These are phyloP conservation scores for Blakeslea trispora DNA, from an alignment of 371 early-diverging fungal species.

Conservation along the genomic window DNA sequence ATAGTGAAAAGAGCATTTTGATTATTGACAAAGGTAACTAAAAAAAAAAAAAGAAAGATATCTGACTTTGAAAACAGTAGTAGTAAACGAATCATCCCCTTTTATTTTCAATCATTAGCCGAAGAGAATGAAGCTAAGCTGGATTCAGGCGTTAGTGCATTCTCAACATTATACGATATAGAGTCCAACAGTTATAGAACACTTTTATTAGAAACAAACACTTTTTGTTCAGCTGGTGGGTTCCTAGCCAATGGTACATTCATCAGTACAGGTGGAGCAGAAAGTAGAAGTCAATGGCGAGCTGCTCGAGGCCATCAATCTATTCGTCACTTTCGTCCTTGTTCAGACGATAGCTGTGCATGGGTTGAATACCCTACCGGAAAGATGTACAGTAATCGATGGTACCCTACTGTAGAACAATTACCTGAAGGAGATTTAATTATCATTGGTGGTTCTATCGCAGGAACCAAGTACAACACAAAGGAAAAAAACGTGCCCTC, in stretches of 20 bases:
- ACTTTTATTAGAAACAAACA: constrained; percentile 56
- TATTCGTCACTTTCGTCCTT: constrained; percentile 54
- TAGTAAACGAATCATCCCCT: background rate
- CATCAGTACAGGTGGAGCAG: constrained; percentile 63
- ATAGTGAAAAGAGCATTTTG: constrained; percentile 44
- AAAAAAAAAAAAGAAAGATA: background rate
- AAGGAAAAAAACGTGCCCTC: constrained; percentile 53
- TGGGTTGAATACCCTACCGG: constrained; percentile 44
- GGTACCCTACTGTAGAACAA: constrained; percentile 65
- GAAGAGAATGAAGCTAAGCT: constrained; percentile 53
- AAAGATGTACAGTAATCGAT: constrained; percentile 49
- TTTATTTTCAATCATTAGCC: constrained; percentile 19
- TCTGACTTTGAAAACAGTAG: background rate
- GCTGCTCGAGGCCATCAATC: constrained; percentile 57
- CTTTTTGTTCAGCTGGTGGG: constrained; percentile 66
- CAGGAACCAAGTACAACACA: constrained; percentile 52
- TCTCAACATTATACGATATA: constrained; percentile 55
- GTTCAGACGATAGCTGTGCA: constrained; percentile 44
- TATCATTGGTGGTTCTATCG: constrained; percentile 58
- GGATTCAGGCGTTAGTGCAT: constrained; percentile 53
- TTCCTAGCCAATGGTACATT: constrained; percentile 60
- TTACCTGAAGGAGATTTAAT: constrained; percentile 58
- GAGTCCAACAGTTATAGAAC: constrained; percentile 46
- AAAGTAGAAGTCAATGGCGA: constrained; percentile 45
- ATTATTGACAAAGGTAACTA: constrained; percentile 54